Percentiles rank a stretch among this genome's conserved stretches.
Evolutionary conservation across 169 alveolate species (phyloP).

Genomic region (Blepharisma undulans): DNA sequence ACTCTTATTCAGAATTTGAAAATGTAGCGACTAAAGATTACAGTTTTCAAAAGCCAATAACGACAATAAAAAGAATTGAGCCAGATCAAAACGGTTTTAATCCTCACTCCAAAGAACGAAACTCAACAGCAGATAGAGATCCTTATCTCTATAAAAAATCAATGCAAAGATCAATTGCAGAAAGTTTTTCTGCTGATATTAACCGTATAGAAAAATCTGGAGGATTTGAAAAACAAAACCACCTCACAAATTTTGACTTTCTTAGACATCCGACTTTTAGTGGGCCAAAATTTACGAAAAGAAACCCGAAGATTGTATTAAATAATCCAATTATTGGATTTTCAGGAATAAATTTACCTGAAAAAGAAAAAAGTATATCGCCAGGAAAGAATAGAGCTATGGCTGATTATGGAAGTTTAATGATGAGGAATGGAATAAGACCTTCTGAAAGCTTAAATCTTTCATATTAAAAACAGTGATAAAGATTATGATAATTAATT

Average conservation of each 20-base stretch:
- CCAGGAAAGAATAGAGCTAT: not conserved
- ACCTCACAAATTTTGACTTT: not conserved
- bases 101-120: not conserved
- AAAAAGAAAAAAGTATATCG: not conserved
- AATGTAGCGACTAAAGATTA: not conserved
- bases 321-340: constrained; percentile 15
- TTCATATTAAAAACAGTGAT: not conserved
- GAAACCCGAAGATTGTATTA: constrained; percentile 19
- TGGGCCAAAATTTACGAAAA: constrained; percentile 1
- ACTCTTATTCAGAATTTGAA: not conserved
- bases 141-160: not conserved
- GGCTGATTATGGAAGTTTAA: not conserved
- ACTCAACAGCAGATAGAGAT: not conserved
- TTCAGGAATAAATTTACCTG: not conserved
- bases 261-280: not conserved
- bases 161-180: not conserved
- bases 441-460: not conserved
- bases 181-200: not conserved
- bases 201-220: not conserved
- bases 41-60: not conserved
- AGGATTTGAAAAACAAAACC: too few relatives aligned
- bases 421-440: not conserved
- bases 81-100: not conserved
- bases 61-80: not conserved
- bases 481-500: not conserved